Evolutionary conservation across 257 asterid genomes (phyloP), one percentile per base, ranked within the genome.

Genomic region (Cordia subcordata): DNA sequence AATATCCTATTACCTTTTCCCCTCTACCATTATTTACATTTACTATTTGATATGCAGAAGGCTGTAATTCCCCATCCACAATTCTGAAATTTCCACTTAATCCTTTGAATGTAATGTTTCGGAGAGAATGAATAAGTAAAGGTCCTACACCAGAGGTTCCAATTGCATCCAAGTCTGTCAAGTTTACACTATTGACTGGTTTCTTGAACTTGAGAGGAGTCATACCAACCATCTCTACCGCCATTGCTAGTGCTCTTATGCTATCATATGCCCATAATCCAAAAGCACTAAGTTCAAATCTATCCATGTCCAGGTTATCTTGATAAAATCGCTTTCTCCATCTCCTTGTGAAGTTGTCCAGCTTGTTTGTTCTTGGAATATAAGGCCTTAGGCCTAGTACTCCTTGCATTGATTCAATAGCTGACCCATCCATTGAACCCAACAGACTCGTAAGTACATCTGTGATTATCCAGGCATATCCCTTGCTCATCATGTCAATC

Each of bases 211-310:
- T 49, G 12, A 68, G 66, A 15, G 14, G 44, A 49, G 50, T 32
- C 14, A 40, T 10, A 14, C 78, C 71, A 27, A 59, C 65, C 42
- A 33, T 60, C 53, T 77, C 81, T 12, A 71, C 19, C 51, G 72
- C 82, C 53, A 23, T 64, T 11, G 84, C 84, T 32, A 82, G 46
- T 33, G 75, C 74, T 19, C 23, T 53, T 0, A 33, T 57, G 47
- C 74, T 68, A 47, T 82, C 84, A 46, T 82, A 82, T 4, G 82
- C 86, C 90, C 81, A 79, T 50, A 75, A 27, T 39, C 86, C 90
- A 5, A 69, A 79, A 40, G 71, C 75, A 64, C 72, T 75, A 13
- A 65, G 64, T 10, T 75, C 66, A 18, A 69, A 37, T 50, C 37
- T 60, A 56, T 70, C 76, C 57, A 53, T 16, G 5, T 77, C 69